phyloP scores from a whole-genome alignment of 2,329 filamentous ascomycete genomes.

The Talaromyces sp. region DNA sequence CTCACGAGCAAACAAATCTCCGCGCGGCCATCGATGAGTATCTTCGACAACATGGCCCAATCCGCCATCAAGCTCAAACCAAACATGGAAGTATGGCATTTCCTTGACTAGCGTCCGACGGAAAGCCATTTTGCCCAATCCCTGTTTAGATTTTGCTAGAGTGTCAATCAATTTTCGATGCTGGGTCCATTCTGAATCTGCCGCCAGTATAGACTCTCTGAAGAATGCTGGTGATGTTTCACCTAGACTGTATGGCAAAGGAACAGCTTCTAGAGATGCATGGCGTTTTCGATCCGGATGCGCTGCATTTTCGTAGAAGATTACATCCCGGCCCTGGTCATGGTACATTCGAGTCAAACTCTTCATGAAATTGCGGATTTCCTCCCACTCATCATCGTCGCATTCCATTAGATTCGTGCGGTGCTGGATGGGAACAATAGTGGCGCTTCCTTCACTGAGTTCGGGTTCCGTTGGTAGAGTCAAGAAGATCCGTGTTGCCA shows the following conservation, averaged over 20 bases:
- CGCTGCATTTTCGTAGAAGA: constrained; percentile 98
- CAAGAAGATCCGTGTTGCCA: constrained; percentile 82
- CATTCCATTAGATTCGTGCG: constrained; percentile 90
- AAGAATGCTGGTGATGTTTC: constrained; percentile 94
- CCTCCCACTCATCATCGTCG: constrained; percentile 99
- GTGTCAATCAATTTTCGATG: constrained; percentile 96
- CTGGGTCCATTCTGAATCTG: constrained; percentile 93
- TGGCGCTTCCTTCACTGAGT: constrained; percentile 75
- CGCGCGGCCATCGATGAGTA: constrained; percentile 76
- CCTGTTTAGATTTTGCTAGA: constrained; percentile 54
- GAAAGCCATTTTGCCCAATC: constrained; percentile 78
- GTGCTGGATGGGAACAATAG: constrained; percentile 87
- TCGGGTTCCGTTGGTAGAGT: constrained; percentile 90
- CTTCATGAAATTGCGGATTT: constrained; percentile 99
- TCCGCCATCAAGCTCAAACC: constrained; percentile 90
- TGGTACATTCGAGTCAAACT: constrained; percentile 90
- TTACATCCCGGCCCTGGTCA: constrained; percentile 82
- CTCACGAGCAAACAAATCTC: constrained; percentile 90
- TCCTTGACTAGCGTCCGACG: constrained; percentile 81
- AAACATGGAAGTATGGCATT: constrained; percentile 98
- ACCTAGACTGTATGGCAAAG: constrained; percentile 86
- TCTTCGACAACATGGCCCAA: constrained; percentile 93
- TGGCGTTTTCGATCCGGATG: constrained; percentile 74
- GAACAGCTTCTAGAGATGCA: constrained; percentile 80
- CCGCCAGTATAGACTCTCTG: constrained; percentile 82